phyloP scores from a whole-genome alignment of 2,329 filamentous ascomycete species.

The Colletotrichum sp. region DNA sequence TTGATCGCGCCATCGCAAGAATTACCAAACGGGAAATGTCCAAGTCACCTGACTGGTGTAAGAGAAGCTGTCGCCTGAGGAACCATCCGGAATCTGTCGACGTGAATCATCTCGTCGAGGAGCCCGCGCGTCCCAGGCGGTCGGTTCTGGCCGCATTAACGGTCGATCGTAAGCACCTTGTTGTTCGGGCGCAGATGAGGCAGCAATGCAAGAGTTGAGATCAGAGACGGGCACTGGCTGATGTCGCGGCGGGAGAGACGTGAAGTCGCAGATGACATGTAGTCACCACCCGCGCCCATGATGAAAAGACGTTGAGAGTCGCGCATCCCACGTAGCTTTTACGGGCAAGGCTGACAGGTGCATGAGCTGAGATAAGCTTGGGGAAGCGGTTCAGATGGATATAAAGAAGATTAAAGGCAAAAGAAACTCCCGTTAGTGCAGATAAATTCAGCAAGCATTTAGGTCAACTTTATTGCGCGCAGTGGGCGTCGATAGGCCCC shows the following conservation, averaged over 20 bases:
- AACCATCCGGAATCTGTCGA: neutral
- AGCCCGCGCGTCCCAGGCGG: neutral
- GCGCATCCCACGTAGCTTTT: neutral
- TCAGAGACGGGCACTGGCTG: neutral
- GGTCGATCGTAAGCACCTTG: neutral
- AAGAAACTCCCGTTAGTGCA: neutral
- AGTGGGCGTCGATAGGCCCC: neutral
- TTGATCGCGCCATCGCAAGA: neutral
- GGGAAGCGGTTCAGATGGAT: conserved; percentile 10
- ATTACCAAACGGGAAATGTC: neutral
- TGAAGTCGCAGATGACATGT: neutral
- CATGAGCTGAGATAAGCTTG: neutral
- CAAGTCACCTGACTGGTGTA: neutral
- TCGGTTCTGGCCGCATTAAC: neutral
- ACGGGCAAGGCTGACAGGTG: conserved; percentile 3
- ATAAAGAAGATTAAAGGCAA: neutral
- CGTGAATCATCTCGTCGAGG: neutral
- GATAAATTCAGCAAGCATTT: neutral
- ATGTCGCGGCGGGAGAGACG: neutral
- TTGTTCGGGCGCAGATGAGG: neutral
- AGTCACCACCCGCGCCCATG: neutral
- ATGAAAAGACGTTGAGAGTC: neutral
- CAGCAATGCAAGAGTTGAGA: neutral
- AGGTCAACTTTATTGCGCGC: neutral
- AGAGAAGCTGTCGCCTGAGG: neutral